A percentile compares a stretch with the other conserved stretches of the same genome.
phyloP scores from a whole-genome alignment of 768 basidiomycete species.

The Thelephora ganbajun region DNA sequence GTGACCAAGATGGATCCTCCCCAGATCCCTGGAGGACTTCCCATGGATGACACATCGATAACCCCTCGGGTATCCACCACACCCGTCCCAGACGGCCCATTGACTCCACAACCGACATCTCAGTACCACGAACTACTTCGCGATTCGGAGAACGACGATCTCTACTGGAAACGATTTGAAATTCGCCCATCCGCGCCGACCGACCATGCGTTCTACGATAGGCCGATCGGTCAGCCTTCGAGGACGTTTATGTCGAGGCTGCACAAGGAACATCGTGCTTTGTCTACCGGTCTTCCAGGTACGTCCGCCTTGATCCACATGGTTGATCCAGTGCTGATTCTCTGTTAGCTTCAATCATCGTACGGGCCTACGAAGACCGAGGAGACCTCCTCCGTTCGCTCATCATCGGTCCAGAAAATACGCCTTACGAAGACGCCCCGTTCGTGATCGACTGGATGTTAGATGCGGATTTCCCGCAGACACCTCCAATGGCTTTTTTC shows the following conservation, averaged over 20 bases:
- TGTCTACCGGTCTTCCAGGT: conserved; percentile 78
- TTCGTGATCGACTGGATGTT: conserved; percentile 93
- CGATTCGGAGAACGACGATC: conserved; percentile 21
- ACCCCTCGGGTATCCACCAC: neutral
- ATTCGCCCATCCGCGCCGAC: conserved; percentile 58
- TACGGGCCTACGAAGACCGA: conserved; percentile 84
- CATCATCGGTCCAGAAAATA: conserved; percentile 87
- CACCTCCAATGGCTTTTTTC: conserved; percentile 81
- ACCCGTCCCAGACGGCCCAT: neutral
- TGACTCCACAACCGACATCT: neutral
- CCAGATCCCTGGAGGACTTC: neutral
- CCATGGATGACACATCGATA: neutral
- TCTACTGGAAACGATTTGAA: conserved; percentile 70
- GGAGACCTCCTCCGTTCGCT: conserved; percentile 75
- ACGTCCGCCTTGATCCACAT: conserved; percentile 6
- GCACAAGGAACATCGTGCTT: conserved; percentile 68
- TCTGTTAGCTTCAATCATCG: conserved; percentile 63
- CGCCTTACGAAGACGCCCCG: conserved; percentile 90
- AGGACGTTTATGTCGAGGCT: conserved; percentile 68
- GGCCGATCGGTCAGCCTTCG: conserved; percentile 46
- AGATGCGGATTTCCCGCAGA: conserved; percentile 71
- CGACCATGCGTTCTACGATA: conserved; percentile 72
- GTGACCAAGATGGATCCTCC: neutral
- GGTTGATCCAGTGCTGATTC: neutral
- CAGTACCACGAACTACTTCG: neutral